Evolutionary conservation across 2,329 filamentous ascomycete genomes (phyloP).

Genomic region (Cryphonectria radicalis): DNA sequence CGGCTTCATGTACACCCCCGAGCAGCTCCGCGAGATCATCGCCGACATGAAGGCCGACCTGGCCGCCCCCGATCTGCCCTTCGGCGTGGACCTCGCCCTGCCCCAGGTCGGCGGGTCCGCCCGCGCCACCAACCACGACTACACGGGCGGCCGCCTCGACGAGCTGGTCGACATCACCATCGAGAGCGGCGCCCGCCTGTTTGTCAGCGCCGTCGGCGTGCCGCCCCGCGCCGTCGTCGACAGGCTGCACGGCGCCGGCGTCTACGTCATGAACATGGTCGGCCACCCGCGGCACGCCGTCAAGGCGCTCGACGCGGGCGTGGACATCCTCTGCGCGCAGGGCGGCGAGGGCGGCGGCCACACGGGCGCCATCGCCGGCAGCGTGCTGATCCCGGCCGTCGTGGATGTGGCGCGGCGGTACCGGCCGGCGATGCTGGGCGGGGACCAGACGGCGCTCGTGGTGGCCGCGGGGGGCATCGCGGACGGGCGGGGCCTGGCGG

Average conservation of each 20-base stretch:
- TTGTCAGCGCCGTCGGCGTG: constrained; percentile 87
- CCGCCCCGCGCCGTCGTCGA: constrained; percentile 76
- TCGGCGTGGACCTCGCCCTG: constrained; percentile 89
- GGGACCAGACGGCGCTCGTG: constrained; percentile 72
- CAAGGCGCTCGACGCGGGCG: constrained; percentile 84
- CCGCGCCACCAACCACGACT: constrained; percentile 92
- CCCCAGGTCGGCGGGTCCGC: constrained; percentile 85
- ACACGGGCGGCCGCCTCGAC: constrained; percentile 86
- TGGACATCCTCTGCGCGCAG: constrained; percentile 91
- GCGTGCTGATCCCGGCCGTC: constrained; percentile 84
- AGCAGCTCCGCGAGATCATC: constrained; percentile 78
- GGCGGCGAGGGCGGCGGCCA: constrained; percentile 93
- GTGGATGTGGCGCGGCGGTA: constrained; percentile 81
- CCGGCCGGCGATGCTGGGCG: constrained; percentile 69
- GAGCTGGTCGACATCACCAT: constrained; percentile 88
- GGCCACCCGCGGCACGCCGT: constrained; percentile 88
- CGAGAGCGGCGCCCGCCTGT: constrained; percentile 79
- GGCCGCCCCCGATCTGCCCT: constrained; percentile 69
- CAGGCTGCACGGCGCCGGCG: constrained; percentile 75
- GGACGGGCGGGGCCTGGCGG: constrained; percentile 80
- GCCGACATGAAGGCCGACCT: constrained; percentile 83
- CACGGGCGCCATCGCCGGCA: constrained; percentile 84
- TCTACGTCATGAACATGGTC: constrained; percentile 97
- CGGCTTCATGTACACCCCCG: constrained; percentile 72
- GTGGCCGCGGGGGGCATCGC: constrained; percentile 88